Evolutionary conservation across 2,329 filamentous ascomycete species (phyloP).

Genomic region (Arthroderma sp.): DNA sequence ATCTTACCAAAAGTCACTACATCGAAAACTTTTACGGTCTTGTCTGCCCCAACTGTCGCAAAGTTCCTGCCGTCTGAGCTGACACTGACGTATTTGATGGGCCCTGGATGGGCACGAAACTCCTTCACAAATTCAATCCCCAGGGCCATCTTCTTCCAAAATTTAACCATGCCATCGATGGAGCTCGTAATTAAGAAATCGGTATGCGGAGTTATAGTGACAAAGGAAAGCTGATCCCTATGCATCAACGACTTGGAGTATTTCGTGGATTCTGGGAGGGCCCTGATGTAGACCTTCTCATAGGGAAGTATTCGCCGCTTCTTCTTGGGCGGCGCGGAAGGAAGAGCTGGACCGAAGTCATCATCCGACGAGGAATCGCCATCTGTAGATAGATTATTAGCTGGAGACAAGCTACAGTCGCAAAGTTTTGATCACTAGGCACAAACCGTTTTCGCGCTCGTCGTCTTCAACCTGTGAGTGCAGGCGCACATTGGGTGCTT

Average conservation of each 20-base stretch:
- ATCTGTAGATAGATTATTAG: conserved; percentile 2
- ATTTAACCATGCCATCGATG: conserved; percentile 91
- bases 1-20: conserved; percentile 60
- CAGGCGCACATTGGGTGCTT: conserved; percentile 1
- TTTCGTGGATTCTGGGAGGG: conserved; percentile 63
- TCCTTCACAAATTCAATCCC: conserved; percentile 98
- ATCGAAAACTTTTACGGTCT: conserved; percentile 43
- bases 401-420: neutral
- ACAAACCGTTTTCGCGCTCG: neutral
- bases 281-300: conserved; percentile 88
- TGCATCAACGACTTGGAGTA: conserved; percentile 98
- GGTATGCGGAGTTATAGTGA: conserved; percentile 76
- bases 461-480: conserved; percentile 4
- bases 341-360: conserved; percentile 85
- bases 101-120: conserved; percentile 78
- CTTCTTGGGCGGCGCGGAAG: conserved; percentile 71
- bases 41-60: conserved; percentile 60
- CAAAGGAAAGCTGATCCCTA: conserved; percentile 81
- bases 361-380: conserved; percentile 66
- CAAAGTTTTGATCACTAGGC: neutral
- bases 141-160: conserved; percentile 91
- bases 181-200: conserved; percentile 95
- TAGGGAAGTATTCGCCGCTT: conserved; percentile 83
- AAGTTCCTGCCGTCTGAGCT: conserved; percentile 88
- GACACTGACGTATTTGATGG: conserved; percentile 69